Base-by-base conservation (phyloP, 371 early-diverging fungal genomes). In the Actinomucor elegans region DNA sequence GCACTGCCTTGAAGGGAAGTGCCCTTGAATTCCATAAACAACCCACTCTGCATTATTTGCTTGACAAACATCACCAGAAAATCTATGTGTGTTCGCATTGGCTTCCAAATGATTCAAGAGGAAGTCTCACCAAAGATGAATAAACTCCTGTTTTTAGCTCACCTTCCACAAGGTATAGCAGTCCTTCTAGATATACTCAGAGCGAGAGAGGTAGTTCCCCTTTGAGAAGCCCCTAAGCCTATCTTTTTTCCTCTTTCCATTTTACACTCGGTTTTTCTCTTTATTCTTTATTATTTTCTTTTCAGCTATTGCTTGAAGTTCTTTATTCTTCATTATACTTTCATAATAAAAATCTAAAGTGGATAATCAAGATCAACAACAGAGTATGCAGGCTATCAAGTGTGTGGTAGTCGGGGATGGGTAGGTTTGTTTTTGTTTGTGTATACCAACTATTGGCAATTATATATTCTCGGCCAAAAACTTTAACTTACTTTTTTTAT, bases 331-430 rank as follows among this genome's bases (percentile, higher is more conserved):
- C 12, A 14, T n/a, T 48, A 20, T 38, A 40, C 33, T 44, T 33
- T 12, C 21, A 11, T 24, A 20, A 42, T 26, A 27, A 7, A 14
- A 10, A 41, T 38, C 17, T 21, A 56, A 56, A 56, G 48, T 59
- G 59, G 52, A 52, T 27, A 52, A 47, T 35, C 59, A 52, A 48
- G 36, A 17, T 21, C 46, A 45, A 48, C 52, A 59, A 36, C 59
- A 45, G 15, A 59, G 52, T 34, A 95, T 97, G 94, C 97, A 97
- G 79, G 92, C 96, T 66, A 94, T 95, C 79, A 96, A 97, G 79
- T 97, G 97, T 89, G 96, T 97, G 52, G 97, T 97, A 37, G 96
- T 96, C 58, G 96, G 97, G 53, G 97, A 96, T 71, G 96, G 96
- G 92, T 94, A 86, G 72, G 86, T 69, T n/a, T 17, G 11, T 24